phyloP scores from a whole-genome alignment of 768 basidiomycete species.

The Chalciporus pseudorubinellus region DNA sequence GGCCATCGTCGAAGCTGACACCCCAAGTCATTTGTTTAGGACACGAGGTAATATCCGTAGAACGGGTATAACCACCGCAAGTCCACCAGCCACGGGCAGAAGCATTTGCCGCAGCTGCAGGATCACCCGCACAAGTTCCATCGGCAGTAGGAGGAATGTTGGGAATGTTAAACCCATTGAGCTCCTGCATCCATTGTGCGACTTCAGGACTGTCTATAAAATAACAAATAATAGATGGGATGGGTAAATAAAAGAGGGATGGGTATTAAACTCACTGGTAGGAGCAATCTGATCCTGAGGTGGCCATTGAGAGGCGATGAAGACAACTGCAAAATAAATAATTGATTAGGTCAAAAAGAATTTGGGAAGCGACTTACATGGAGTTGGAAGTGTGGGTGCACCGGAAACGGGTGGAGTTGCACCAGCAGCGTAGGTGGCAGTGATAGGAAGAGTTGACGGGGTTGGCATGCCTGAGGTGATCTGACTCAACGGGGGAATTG shows the following conservation, averaged over 20 bases:
- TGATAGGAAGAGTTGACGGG: slow-evolving; percentile 45
- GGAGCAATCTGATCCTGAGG: slow-evolving; percentile 56
- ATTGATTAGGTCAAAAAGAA: background rate
- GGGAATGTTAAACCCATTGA: slow-evolving; percentile 71
- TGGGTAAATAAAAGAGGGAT: background rate
- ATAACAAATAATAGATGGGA: background rate
- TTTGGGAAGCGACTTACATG: slow-evolving; percentile 42
- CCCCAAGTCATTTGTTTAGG: slow-evolving; percentile 74
- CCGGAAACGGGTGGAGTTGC: slow-evolving; percentile 60
- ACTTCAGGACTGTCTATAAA: slow-evolving; percentile 45
- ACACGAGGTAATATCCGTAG: slow-evolving; percentile 62
- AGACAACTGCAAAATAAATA: slow-evolving; percentile 39
- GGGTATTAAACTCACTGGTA: slow-evolving; percentile 43
- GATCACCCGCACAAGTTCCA: slow-evolving; percentile 66
- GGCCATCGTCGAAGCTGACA: slow-evolving; percentile 87
- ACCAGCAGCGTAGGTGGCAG: slow-evolving; percentile 56
- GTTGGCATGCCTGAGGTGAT: slow-evolving; percentile 67
- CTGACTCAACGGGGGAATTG: slow-evolving; percentile 54
- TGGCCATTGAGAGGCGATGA: slow-evolving; percentile 55
- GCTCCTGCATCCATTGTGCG: slow-evolving; percentile 70
- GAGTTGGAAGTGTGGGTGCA: slow-evolving; percentile 62
- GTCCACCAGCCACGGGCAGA: slow-evolving; percentile 87
- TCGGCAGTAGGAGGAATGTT: slow-evolving; percentile 57
- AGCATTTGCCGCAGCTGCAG: slow-evolving; percentile 53
- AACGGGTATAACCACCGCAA: slow-evolving; percentile 68